Evolutionary conservation across 352 stramenopile genomes (phyloP).

Genomic region (Phytophthora pisi): DNA sequence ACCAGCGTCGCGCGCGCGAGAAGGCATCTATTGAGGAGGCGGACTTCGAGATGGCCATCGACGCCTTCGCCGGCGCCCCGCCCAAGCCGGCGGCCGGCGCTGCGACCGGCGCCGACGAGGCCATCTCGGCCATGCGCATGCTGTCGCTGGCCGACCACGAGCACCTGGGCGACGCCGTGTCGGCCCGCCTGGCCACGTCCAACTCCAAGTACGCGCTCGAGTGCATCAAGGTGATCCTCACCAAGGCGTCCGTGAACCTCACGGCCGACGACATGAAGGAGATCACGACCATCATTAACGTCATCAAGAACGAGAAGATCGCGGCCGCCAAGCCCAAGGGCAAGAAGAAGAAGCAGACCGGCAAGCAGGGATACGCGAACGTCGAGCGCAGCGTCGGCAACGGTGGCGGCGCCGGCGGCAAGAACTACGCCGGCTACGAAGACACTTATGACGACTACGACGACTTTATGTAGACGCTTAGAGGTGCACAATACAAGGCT

Average conservation of each 20-base stretch:
- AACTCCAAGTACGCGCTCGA: constrained; percentile 82
- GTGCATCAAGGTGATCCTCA: constrained; percentile 84
- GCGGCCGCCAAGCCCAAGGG: constrained; percentile 76
- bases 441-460: constrained; percentile 85
- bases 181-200: constrained; percentile 57
- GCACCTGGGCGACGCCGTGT: constrained; percentile 67
- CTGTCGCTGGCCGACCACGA: constrained; percentile 79
- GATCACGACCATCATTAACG: constrained; percentile 85
- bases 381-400: constrained; percentile 62
- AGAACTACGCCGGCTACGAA: constrained; percentile 48
- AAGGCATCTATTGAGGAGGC: constrained; percentile 69
- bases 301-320: constrained; percentile 91
- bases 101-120: constrained; percentile 44
- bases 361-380: constrained; percentile 83
- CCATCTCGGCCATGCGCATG: constrained; percentile 68
- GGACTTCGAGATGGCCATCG: constrained; percentile 79
- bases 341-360: constrained; percentile 87
- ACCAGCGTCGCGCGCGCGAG: constrained; percentile 64
- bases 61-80: constrained; percentile 65
- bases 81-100: constrained; percentile 34
- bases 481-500: constrained; percentile 23
- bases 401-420: constrained; percentile 43
- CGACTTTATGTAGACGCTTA: constrained; percentile 81
- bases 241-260: constrained; percentile 76
- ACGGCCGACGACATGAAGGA: constrained; percentile 89